Evolutionary conservation across 2,329 filamentous ascomycete genomes (phyloP).

Genomic region (Clonostachys byssicola): DNA sequence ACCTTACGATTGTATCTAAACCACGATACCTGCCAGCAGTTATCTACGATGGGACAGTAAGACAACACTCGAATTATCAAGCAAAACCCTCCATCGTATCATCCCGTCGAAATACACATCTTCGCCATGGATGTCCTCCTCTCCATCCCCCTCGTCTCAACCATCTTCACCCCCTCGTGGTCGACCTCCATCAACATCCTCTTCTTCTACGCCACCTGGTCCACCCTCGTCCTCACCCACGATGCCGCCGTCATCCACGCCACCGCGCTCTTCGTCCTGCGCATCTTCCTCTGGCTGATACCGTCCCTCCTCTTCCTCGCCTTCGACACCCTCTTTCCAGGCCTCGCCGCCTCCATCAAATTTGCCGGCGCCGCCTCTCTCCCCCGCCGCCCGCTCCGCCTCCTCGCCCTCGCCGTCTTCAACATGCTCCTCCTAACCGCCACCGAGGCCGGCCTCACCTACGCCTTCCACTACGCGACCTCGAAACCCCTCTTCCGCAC

Average conservation of each 20-base stretch:
- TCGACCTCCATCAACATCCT: conserved; percentile 78
- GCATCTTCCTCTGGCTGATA: conserved; percentile 65
- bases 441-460: conserved; percentile 35
- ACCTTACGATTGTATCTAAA: no score
- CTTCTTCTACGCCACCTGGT: conserved; percentile 91
- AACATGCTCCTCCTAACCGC: conserved; percentile 40
- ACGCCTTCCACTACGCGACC: conserved; percentile 20
- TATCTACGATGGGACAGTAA: no score
- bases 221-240: conserved; percentile 75
- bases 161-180: conserved; percentile 61
- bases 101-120: background rate
- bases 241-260: conserved; percentile 72
- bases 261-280: conserved; percentile 63
- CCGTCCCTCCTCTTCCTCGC: conserved; percentile 70
- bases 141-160: conserved; percentile 69
- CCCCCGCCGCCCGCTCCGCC: conserved; percentile 17
- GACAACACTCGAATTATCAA: background rate
- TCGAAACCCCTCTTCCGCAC: conserved; percentile 39
- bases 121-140: conserved; percentile 59
- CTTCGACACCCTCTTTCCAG: conserved; percentile 69
- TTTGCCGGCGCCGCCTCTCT: conserved; percentile 50
- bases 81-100: background rate
- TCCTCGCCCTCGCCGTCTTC: conserved; percentile 31
- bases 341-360: conserved; percentile 66
- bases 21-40: no score